Conservation (phyloP, 2,329 filamentous ascomycete species). For the Didymella exigua region DNA sequence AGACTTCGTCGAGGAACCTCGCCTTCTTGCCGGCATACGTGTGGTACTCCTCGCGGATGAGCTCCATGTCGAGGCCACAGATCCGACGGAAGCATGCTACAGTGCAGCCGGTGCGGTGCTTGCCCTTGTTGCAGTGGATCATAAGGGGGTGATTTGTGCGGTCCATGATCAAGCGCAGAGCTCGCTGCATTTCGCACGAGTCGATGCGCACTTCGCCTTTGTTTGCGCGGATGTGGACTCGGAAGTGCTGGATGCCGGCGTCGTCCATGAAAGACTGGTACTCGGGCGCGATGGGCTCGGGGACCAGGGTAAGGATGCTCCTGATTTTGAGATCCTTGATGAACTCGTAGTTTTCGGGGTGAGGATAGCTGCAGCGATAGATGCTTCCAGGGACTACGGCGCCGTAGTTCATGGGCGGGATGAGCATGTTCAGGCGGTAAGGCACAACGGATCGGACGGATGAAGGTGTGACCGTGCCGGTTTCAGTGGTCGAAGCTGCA, state of each 20-base stretch:
- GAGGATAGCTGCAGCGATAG: constrained; percentile 83
- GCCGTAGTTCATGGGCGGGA: constrained; percentile 76
- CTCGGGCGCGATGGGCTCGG: constrained; percentile 54
- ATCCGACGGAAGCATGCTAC: constrained; percentile 78
- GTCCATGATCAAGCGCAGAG: constrained; percentile 74
- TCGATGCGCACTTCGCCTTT: constrained; percentile 66
- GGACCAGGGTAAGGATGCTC: constrained; percentile 72
- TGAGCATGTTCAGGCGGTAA: constrained; percentile 46
- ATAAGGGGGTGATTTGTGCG: constrained; percentile 77
- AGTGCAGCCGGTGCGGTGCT: constrained; percentile 91
- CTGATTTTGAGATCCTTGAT: constrained; percentile 72
- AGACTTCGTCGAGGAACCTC: constrained; percentile 53
- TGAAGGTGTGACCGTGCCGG: constrained; percentile 27
- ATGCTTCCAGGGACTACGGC: constrained; percentile 72
- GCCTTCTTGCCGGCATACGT: constrained; percentile 61
- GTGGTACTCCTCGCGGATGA: constrained; percentile 75
- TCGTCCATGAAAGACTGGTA: constrained; percentile 66
- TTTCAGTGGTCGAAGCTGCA: constrained; percentile 15
- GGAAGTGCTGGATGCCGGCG: constrained; percentile 72
- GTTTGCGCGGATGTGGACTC: constrained; percentile 84
- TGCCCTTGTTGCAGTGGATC: constrained; percentile 93
- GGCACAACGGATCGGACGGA: constrained; percentile 28
- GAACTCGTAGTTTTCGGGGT: constrained; percentile 71
- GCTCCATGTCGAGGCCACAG: constrained; percentile 64
- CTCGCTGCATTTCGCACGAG: constrained; percentile 65